Evolutionary conservation across 306 rosid species (phyloP), one percentile per base, ranked within the genome.

Genomic region (Dalbergia cultrata): DNA sequence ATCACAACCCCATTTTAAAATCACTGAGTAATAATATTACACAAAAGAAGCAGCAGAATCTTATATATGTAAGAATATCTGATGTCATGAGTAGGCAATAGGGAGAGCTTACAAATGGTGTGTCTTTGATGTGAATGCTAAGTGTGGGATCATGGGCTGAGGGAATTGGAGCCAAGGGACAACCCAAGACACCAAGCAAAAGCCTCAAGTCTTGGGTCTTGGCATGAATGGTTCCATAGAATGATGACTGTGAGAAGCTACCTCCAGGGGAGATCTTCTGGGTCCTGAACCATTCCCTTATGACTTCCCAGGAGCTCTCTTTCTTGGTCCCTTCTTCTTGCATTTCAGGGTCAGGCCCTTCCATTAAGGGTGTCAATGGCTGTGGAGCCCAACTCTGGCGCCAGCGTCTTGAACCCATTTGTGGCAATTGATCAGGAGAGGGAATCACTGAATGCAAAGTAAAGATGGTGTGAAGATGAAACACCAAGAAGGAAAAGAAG

Each of bases 151-250:
- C 85, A 65, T 76, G 82, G 12, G 73, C 83, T 5, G 86, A 86
- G 5, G 98, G 97, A 74, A 95, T 90, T 54, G 98, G 99, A n/a
- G 99, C 99, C 26, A 95, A 86, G 3, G 99, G 99, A 64, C 99
- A 93, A 0, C 93, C 99, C 57, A 95, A 76, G 47, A 95, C 99
- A 57, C 98, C 98, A 68, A 95, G 99, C 89, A 95, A 83, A 2
- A 95, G 85, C 91, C 90, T 87, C 79, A 93, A 87, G 61, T 95
- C 97, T 67, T 90, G 95, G 16, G 86, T 80, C 66, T 90, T 93
- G 69, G 99, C 90, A 26, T 89, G 95, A 62, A 87, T 58, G 22
- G 83, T 80, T 33, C 80, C 85, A 70, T 87, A 87, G 5, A 84
- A 84, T 0, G 90, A 83, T 1, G 90, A 85, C 26, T 76, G 53